A percentile compares a stretch with the other conserved stretches of the same genome.
Evolutionary conservation across 768 basidiomycete species (phyloP).

Genomic region (Podaxis sp.): DNA sequence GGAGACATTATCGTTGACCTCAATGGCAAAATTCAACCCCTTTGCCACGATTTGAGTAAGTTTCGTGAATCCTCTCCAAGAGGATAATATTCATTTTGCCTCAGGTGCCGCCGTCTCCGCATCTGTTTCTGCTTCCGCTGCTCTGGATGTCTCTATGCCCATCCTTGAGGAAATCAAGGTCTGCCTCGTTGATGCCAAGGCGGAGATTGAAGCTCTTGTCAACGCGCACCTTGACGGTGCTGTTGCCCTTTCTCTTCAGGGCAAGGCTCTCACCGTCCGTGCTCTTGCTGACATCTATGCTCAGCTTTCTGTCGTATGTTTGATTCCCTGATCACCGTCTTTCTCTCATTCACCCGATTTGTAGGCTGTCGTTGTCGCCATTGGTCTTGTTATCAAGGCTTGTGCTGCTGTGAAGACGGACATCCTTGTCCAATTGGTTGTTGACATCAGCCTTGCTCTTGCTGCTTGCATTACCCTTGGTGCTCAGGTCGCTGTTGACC

Average conservation of each 20-base stretch:
- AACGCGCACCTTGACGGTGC: constrained; percentile 3
- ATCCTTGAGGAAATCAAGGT: constrained; percentile 17
- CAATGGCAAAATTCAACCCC: constrained; percentile 13
- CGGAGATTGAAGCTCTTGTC: constrained; percentile 17
- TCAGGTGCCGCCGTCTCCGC: not conserved
- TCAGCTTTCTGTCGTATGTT: constrained; percentile 15
- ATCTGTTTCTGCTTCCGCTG: not conserved
- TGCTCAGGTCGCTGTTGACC: not conserved
- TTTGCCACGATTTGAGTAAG: constrained; percentile 5
- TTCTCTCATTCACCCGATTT: not conserved
- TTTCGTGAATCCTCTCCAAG: not conserved
- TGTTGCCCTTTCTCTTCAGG: constrained; percentile 13
- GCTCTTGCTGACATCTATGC: constrained; percentile 14
- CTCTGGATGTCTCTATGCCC: constrained; percentile 16
- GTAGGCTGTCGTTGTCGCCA: not conserved
- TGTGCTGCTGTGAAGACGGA: constrained; percentile 8
- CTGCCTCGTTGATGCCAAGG: constrained; percentile 12
- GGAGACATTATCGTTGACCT: constrained; percentile 5
- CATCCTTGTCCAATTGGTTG: constrained; percentile 14
- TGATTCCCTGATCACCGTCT: not conserved
- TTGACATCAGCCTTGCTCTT: constrained; percentile 12
- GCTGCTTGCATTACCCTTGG: constrained; percentile 9
- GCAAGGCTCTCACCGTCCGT: constrained; percentile 15
- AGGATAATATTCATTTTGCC: not conserved
- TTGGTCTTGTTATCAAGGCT: constrained; percentile 4